These are phyloP conservation scores for Pythium plurisporium DNA, from an alignment of 352 stramenopile genomes.

Conservation along the genomic window DNA sequence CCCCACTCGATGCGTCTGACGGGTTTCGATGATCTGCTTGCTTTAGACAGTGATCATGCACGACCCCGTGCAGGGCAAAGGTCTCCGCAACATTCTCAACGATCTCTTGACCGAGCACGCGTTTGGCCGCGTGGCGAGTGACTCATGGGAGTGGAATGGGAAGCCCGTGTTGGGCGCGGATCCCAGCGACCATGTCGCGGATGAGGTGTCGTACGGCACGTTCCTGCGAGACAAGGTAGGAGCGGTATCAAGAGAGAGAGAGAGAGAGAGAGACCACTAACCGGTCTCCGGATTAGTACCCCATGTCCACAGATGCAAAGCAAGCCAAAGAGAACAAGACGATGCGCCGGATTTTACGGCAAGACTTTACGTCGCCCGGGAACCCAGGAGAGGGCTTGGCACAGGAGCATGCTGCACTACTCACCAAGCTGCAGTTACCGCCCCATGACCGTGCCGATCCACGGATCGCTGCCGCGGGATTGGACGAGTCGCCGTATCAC, in stretches of 20 bases:
- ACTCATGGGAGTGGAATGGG: slow-evolving; percentile 49
- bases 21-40: background rate
- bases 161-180: slow-evolving; percentile 15
- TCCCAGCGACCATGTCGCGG: background rate
- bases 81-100: slow-evolving; percentile 66
- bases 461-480: slow-evolving; percentile 24
- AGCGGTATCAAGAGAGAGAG: background rate
- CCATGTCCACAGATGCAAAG: slow-evolving; percentile 39
- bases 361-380: slow-evolving; percentile 54
- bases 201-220: slow-evolving; percentile 45
- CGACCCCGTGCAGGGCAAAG: slow-evolving; percentile 75
- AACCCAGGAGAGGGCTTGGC: slow-evolving; percentile 46
- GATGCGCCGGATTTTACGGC: slow-evolving; percentile 50
- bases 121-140: slow-evolving; percentile 27
- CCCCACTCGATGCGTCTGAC: no score
- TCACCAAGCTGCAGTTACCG: slow-evolving; percentile 47
- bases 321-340: slow-evolving; percentile 56
- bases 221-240: slow-evolving; percentile 64
- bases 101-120: slow-evolving; percentile 65
- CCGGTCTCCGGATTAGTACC: no score
- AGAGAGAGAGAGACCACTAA: no score
- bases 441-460: slow-evolving; percentile 12
- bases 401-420: slow-evolving; percentile 36
- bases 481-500: slow-evolving; percentile 41
- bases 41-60: slow-evolving; percentile 79